Evolutionary conservation across 495 filamentous ascomycete species (phyloP), one percentile per base, ranked within the genome.

Genomic region (Pyronema domesticum): DNA sequence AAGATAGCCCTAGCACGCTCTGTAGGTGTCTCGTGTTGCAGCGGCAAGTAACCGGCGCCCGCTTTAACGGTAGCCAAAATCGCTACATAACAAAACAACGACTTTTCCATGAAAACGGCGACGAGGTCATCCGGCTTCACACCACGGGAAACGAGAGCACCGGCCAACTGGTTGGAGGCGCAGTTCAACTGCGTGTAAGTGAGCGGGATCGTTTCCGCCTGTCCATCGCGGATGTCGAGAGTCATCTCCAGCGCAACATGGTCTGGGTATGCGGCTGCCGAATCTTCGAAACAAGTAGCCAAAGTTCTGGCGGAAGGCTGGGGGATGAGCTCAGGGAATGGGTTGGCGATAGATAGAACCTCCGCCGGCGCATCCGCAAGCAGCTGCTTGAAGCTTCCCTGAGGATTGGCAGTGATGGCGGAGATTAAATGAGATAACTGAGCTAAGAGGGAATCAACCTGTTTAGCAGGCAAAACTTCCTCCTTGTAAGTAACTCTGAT

Each of bases 41-140:
- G 68, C 0, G 83, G 82, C 44, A 89, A 65, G 64, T 89, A 86
- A 34, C 80, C 85, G 52, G 78, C 80, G 7, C 84, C 84, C 10
- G 75, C 68, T 55, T 89, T 88, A 3, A 84, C 61, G 14, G 82
- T 73, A 0, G 80, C 86, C 18, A 93, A 69, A 19, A 89, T 80
- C 0, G 79, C 72, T 18, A 78, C 69, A 62, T 89, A 89, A 0
- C 85, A 67, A 6, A 80, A 66, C 1, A 79, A 57, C 0, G 77
- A 82, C 57, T 85, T 86, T 19, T 85, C 76, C 74, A 88, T 79
- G 18, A 77, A 71, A 13, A 93, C 75, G 30, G 77, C 77, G 23
- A 89, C 68, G 10, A 83, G 67, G 10, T 78, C 71, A 7, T 76
- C 74, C 1, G 70, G 62, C 0, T 60, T 55, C 7, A 75, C 67